Evolutionary conservation across 176 grass and related monocot species (phyloP).

Genomic region (Sorghum bicolor): DNA sequence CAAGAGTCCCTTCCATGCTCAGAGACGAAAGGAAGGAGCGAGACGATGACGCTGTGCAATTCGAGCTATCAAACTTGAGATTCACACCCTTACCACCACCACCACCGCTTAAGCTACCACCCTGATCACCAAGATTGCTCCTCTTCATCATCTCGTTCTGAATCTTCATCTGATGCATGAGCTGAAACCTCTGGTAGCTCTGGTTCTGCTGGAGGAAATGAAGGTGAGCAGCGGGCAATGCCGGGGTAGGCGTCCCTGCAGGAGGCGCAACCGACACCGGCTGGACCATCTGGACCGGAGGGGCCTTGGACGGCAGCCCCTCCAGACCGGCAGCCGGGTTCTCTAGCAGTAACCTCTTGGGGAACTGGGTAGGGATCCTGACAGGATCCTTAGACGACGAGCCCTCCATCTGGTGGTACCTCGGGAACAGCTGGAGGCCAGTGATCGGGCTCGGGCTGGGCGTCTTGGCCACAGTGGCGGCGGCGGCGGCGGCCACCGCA

Average conservation of each 20-base stretch:
- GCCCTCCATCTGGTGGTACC: conserved; percentile 49
- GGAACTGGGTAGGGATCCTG: conserved; percentile 59
- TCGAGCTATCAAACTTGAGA: conserved; percentile 75
- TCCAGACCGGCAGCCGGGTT: conserved; percentile 27
- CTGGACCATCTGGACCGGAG: conserved; percentile 33
- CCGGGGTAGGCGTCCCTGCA: neutral
- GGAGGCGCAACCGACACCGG: conserved; percentile 46
- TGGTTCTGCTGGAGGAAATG: conserved; percentile 88
- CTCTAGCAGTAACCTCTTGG: conserved; percentile 55
- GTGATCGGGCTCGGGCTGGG: conserved; percentile 29
- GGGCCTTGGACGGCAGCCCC: neutral
- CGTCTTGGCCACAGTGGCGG: neutral
- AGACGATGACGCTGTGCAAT: conserved; percentile 78
- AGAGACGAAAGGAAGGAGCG: conserved; percentile 79
- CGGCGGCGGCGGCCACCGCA: neutral
- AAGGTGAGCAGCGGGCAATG: conserved; percentile 55
- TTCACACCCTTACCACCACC: conserved; percentile 42
- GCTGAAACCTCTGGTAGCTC: conserved; percentile 79
- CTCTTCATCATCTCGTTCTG: conserved; percentile 75
- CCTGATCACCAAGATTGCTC: conserved; percentile 42
- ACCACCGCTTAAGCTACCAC: neutral
- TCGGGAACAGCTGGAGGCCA: conserved; percentile 65
- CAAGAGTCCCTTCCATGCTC: conserved; percentile 87
- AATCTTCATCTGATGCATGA: conserved; percentile 87
- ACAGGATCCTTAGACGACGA: conserved; percentile 44